phyloP scores from a whole-genome alignment of 2,329 filamentous ascomycete genomes.

The Berkeleyomyces basicola region DNA sequence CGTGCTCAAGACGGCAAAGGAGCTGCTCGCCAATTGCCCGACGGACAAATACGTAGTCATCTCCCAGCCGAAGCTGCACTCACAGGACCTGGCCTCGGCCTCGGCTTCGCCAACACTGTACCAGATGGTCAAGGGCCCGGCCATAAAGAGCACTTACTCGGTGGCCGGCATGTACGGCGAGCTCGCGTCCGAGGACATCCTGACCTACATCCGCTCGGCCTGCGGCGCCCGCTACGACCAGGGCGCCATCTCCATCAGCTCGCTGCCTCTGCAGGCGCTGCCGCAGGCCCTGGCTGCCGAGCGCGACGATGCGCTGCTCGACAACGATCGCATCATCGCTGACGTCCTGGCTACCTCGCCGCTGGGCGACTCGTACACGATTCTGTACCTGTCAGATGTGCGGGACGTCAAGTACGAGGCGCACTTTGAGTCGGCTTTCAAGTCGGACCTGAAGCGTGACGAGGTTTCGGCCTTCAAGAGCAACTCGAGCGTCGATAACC shows the following conservation, averaged over 20 bases:
- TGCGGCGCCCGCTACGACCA: conserved; percentile 22
- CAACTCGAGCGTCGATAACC: conserved; percentile 27
- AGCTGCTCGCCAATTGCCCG: conserved; percentile 49
- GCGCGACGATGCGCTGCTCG: not conserved
- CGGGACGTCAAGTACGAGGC: conserved; percentile 17
- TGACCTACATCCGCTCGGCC: conserved; percentile 27
- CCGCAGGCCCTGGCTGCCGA: not conserved
- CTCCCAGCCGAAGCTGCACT: conserved; percentile 57
- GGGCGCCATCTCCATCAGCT: conserved; percentile 8
- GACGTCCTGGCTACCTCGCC: conserved; percentile 27
- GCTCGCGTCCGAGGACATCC: conserved; percentile 26
- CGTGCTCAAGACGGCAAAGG: conserved; percentile 27
- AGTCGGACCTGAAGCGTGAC: conserved; percentile 52
- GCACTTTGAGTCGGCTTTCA: conserved; percentile 13
- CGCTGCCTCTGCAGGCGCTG: conserved; percentile 9
- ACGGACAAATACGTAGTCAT: conserved; percentile 64
- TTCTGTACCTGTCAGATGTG: conserved; percentile 53
- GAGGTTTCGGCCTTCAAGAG: conserved; percentile 21
- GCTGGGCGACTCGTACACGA: conserved; percentile 42
- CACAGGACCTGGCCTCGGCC: conserved; percentile 41
- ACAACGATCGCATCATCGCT: conserved; percentile 32
- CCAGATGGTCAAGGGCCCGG: conserved; percentile 22
- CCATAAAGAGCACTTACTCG: conserved; percentile 26
- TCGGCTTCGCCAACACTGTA: conserved; percentile 33
- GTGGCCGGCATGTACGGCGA: conserved; percentile 42